Evolutionary conservation across 2,329 filamentous ascomycete species (phyloP), one percentile per base, ranked within the genome.

Genomic region (Pyricularia sp.): DNA sequence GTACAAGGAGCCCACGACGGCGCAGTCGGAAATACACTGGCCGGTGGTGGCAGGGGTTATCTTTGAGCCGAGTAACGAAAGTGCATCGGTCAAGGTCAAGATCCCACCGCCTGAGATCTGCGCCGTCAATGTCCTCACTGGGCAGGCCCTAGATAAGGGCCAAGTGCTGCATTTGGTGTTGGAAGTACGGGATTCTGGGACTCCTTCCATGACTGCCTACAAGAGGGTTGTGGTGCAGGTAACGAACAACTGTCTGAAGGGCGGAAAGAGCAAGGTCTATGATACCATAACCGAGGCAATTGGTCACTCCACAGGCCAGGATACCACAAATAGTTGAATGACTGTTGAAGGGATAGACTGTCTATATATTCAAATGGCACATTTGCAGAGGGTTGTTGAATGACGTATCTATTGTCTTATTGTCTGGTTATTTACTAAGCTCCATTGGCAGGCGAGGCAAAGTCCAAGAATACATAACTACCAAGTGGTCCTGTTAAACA

Each of bases 161-260:
- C 79, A 84, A 73, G 70, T 79, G 63, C 75, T 84, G 71, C 83
- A 85, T 74, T 70, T 85, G 58, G 81, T 86, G 30, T 75, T 86
- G 0, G 81, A 84, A 71, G 82, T 85, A 4, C 81, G 75, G 9
- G 80, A 84, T 68, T 73, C 76, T 25, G 83, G 82, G 1, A 75
- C 74, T 3, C 81, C 81, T 25, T 74, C 76, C 9, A 73, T 86
- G 72, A 84, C 80, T 42, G 81, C 77, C 66, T 85, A 85, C 74
- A 78, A 80, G 68, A 74, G 84, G 17, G 76, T 85, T 23, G 69
- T 80, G 6, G 74, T 80, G 30, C 76, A 79, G 71, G 23, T 61
- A 6, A 61, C 58, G 10, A 61, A 26, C 9, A 61, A 61, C 7
- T 23, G 58, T 12, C 58, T 61, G 4, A 61, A n/a, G 58, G 58